phyloP scores from a whole-genome alignment of 23 red algal species.

The Gracilariopsis chorda region DNA sequence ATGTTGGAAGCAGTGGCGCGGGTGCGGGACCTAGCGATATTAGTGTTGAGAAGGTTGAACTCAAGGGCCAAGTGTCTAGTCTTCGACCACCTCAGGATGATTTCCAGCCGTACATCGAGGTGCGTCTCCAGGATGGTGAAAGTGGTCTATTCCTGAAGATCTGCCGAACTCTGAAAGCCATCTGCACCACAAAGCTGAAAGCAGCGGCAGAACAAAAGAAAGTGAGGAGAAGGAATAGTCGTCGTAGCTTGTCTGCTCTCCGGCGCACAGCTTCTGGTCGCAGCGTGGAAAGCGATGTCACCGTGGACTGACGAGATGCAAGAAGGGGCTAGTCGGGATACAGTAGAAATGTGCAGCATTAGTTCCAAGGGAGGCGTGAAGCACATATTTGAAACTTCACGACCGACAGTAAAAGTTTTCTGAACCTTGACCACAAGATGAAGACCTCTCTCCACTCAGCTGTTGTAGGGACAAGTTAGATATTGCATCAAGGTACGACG shows the following conservation, averaged over 20 bases:
- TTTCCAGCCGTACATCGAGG: conserved; percentile 73
- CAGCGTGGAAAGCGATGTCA: conserved; percentile 28
- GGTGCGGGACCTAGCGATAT: not conserved
- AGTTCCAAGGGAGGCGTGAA: too few species aligned
- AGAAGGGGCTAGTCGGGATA: not conserved
- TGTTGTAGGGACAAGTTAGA: too few species aligned
- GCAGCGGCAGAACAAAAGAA: conserved; percentile 60
- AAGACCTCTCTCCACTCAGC: too few species aligned
- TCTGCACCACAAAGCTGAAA: conserved; percentile 69
- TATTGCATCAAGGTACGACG: too few species aligned
- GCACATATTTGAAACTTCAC: too few species aligned
- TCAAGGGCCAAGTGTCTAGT: not conserved
- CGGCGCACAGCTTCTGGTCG: conserved; percentile 15
- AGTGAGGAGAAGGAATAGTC: not conserved
- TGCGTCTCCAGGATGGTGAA: conserved; percentile 67
- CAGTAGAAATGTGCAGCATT: too few species aligned
- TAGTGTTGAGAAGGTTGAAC: not conserved
- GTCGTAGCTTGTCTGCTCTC: not conserved
- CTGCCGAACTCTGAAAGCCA: conserved; percentile 74
- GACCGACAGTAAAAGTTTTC: too few species aligned
- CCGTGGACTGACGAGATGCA: not conserved
- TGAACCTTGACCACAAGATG: too few species aligned
- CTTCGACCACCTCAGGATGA: not conserved
- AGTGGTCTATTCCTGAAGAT: conserved; percentile 74
- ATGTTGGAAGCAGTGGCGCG: not conserved